Evolutionary conservation across 208 protist genomes (phyloP).

Genomic region (Vickermania ingenoplastis): DNA sequence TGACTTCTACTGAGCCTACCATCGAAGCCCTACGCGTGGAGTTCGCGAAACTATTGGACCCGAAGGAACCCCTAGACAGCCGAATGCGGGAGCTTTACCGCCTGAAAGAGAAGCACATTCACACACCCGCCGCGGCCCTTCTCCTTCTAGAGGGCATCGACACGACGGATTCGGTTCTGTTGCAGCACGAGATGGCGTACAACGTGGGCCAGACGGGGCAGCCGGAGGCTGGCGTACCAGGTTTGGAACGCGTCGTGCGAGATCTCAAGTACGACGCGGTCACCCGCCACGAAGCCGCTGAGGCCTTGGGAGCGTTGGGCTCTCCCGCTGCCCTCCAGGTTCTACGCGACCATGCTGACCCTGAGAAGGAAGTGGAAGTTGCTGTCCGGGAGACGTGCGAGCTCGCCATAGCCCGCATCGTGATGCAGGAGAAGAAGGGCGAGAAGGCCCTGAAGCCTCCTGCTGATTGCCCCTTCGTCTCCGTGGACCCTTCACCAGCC

Average conservation of each 20-base stretch:
- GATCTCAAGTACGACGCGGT: constrained; percentile 81
- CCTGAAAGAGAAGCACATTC: constrained; percentile 67
- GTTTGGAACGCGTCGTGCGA: constrained; percentile 70
- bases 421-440: constrained; percentile 41
- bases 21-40: constrained; percentile 39
- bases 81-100: constrained; percentile 83
- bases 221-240: constrained; percentile 42
- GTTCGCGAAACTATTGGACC: constrained; percentile 64
- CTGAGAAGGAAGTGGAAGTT: constrained; percentile 34
- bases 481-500: constrained; percentile 89
- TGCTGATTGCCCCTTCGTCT: constrained; percentile 62
- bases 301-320: constrained; percentile 89
- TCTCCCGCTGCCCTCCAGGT: constrained; percentile 24
- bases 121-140: constrained; percentile 35
- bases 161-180: constrained; percentile 87
- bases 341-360: constrained; percentile 36
- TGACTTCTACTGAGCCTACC: no score
- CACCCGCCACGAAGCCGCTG: constrained; percentile 94
- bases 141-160: constrained; percentile 66
- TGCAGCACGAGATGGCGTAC: constrained; percentile 97
- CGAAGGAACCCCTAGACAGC: constrained; percentile 62
- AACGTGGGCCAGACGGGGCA: constrained; percentile 93
- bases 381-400: constrained; percentile 93
- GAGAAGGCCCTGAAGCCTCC: constrained; percentile 37
- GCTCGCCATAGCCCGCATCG: constrained; percentile 79